These are phyloP conservation scores for Akanthomyces muscarius DNA, from an alignment of 2,329 filamentous ascomycete species.

Conservation along the genomic window DNA sequence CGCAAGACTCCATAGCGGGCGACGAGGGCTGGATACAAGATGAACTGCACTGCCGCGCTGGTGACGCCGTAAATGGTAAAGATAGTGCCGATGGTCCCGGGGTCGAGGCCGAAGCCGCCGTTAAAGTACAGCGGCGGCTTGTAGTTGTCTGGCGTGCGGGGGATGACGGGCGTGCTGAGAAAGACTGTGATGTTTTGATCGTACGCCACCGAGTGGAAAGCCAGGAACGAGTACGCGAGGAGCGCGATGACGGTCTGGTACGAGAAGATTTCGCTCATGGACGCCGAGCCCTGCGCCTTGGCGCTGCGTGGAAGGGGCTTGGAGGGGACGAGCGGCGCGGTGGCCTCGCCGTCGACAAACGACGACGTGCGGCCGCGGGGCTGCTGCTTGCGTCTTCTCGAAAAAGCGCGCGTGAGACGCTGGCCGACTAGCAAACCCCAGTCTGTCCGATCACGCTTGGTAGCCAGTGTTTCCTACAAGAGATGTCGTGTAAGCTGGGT, in stretches of 20 bases:
- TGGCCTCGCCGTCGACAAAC: constrained; percentile 53
- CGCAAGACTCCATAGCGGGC: constrained; percentile 67
- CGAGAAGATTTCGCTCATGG: constrained; percentile 64
- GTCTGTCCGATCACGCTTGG: constrained; percentile 64
- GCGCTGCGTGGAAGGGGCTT: constrained; percentile 23
- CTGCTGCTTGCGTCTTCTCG: constrained; percentile 17
- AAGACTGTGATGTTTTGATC: constrained; percentile 89
- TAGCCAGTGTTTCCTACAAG: constrained; percentile 71
- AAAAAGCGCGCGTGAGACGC: constrained; percentile 49
- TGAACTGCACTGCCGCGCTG: constrained; percentile 79
- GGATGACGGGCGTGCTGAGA: constrained; percentile 66
- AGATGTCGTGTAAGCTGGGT: not conserved
- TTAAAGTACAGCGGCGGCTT: constrained; percentile 75
- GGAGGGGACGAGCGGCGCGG: constrained; percentile 49
- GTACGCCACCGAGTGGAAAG: constrained; percentile 76
- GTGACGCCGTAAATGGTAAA: constrained; percentile 79
- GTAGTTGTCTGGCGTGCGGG: constrained; percentile 55
- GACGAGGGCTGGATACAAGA: constrained; percentile 76
- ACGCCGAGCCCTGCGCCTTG: constrained; percentile 25
- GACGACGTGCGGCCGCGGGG: constrained; percentile 27
- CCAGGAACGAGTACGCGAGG: constrained; percentile 72
- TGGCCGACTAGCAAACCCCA: constrained; percentile 72
- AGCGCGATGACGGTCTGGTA: constrained; percentile 72
- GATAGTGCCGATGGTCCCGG: constrained; percentile 74
- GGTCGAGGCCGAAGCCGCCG: constrained; percentile 72